These are phyloP conservation scores for Mangifera indica DNA, from an alignment of 345 rosid genomes.

Conservation along the genomic window DNA sequence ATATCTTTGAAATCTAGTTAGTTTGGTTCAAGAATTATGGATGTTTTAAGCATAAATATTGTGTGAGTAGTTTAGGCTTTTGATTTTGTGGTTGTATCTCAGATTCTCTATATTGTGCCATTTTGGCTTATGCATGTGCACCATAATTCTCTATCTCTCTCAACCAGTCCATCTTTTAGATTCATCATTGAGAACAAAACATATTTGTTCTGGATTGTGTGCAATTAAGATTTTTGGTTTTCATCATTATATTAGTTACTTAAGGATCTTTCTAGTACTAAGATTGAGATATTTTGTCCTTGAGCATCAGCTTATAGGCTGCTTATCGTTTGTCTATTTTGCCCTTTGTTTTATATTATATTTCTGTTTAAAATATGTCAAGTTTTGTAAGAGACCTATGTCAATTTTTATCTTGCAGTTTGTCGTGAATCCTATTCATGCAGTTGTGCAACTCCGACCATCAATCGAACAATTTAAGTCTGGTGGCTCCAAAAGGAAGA, in stretches of 20 bases:
- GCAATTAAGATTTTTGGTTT: background rate
- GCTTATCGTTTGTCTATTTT: background rate
- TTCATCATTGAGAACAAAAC: background rate
- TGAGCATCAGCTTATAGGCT: background rate
- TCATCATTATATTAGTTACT: background rate
- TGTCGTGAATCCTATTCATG: slow-evolving; percentile 77
- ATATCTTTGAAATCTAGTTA: background rate
- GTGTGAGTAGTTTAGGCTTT: background rate
- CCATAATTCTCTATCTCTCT: background rate
- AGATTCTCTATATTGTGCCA: no score
- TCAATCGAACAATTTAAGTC: slow-evolving; percentile 45
- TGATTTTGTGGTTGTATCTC: no score
- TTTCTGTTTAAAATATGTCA: background rate
- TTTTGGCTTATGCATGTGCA: no score
- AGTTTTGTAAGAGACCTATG: slow-evolving; percentile 3
- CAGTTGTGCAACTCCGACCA: slow-evolving; percentile 87
- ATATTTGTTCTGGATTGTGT: background rate
- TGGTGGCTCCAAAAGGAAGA: slow-evolving; percentile 43
- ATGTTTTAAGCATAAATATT: background rate
- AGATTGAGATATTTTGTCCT: background rate
- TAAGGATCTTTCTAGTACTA: background rate
- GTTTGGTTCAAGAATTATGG: slow-evolving; percentile 8
- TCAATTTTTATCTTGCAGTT: slow-evolving; percentile 56
- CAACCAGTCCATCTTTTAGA: background rate
- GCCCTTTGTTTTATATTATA: background rate